Evolutionary conservation across 2,329 filamentous ascomycete genomes (phyloP), one percentile per base, ranked within the genome.

Genomic region (Scedosporium boydii): DNA sequence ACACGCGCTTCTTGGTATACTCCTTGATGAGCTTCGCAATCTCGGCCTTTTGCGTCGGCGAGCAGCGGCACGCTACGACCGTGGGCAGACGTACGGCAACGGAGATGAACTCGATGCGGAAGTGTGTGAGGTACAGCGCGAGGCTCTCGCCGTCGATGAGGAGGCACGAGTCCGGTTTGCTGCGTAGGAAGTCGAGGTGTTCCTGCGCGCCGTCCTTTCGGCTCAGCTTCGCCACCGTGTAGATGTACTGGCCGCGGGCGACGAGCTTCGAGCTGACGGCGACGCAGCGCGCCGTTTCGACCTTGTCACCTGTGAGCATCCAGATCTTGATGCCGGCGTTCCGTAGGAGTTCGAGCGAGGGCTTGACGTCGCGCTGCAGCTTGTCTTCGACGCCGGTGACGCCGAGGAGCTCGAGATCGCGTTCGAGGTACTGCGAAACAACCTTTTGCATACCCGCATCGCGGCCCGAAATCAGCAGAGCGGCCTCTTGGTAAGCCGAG

Each of bases 241-340:
- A 92, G 65, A 99, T 96, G 72, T 93, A 95, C 75, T 99, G 96
- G 1, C 93, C 93, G 65, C 95, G 83, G 3, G 92, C 89, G 14
- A 99, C 95, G 6, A 99, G 83, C 73, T 97, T 97, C 34, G 93
- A 93, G 70, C 90, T 96, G 53, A 99, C 89, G 1, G 95, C 96
- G 12, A 99, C 93, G 74, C 95, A 99, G 42, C 95, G 87, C 16
- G 95, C 95, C 14, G 95, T 99, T 76, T 99, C 95, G 2, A 99
- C 91, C 76, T 99, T 99, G 80, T 99, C 95, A 57, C 95, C 95
- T 0, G 95, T 99, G 72, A 99, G 80, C 95, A 99, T 99, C 95
- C 95, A 99, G 59, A 99, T 98, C 75, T 98, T 98, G 76, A 99
- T 95, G 27, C 95, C 95, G 0, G 95, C 95, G 69, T 99, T 99